Evolutionary conservation across 2,329 filamentous ascomycete species (phyloP), one percentile per base, ranked within the genome.

Genomic region (Xylariales sp.): DNA sequence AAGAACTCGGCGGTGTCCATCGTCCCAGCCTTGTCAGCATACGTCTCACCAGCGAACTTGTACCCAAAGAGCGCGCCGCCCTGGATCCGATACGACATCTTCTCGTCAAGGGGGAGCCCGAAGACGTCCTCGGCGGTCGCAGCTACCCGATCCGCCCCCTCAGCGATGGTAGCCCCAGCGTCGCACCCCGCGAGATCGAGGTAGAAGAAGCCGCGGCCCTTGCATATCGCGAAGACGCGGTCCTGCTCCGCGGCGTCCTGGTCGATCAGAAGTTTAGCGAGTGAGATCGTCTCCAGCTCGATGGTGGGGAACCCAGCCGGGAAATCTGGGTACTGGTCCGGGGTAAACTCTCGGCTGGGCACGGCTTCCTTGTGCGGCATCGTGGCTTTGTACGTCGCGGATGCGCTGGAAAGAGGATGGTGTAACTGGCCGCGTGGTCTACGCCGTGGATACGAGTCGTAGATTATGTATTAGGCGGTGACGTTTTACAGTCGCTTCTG

Each of bases 1-100:
- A 78, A 78, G 71, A 79, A 79, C 72, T 79, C 76, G 56, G 76
- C 77, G 10, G 74, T 77, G 60, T 80, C 78, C 7, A 61, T 72
- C 1, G 71, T 73, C 10, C 75, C 75, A 12, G 58, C 28, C 48
- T 70, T 72, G 68, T 79, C 77, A 32, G 77, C 72, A 28, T 72
- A 52, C 30, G 76, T 75, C 23, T 71, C 72, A 18, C 77, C 78
- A 1, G 74, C 75, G 12, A 60, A 54, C 67, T 79, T 80, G 68
- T 79, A 80, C 4, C 78, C 76, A 59, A 78, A 76, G 2, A 80
- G 71, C 48, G 73, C 67, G 28, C 72, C 71, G 12, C 12, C 45
- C n/a, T 58, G 50, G 41, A 75, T 67, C 55, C 64, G 61, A 63
- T 76, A 76, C 39, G 41, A 41, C 55, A 75, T 59, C 71, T 78